These are phyloP conservation scores for Fomitopsis serialis DNA, from an alignment of 768 basidiomycete species.

Conservation along the genomic window DNA sequence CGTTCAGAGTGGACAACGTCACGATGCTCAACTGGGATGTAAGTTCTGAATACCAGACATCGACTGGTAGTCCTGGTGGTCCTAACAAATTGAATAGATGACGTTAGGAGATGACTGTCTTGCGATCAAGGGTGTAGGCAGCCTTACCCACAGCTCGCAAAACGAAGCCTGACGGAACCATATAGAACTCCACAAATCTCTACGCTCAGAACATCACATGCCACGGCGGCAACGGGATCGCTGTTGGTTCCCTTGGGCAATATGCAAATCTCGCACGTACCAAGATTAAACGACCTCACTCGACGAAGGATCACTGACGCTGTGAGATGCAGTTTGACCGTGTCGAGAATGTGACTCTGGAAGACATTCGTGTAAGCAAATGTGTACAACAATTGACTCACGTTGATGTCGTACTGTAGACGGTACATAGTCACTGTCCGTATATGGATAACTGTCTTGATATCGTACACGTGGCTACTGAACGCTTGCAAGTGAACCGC, in stretches of 20 bases:
- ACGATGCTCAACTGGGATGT: constrained; percentile 51
- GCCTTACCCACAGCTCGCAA: background rate
- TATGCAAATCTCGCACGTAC: constrained; percentile 22
- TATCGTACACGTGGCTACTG: too few species aligned
- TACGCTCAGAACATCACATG: constrained; percentile 44
- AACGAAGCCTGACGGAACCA: background rate
- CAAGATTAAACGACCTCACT: too few species aligned
- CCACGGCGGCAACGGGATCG: constrained; percentile 58
- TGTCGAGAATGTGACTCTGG: constrained; percentile 37
- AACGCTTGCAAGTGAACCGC: too few species aligned
- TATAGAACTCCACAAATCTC: constrained; percentile 51
- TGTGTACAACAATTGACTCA: too few species aligned
- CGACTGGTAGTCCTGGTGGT: background rate
- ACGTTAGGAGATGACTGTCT: constrained; percentile 60
- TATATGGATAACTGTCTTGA: too few species aligned
- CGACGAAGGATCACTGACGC: too few species aligned
- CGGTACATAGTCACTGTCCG: too few species aligned
- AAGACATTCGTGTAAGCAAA: constrained; percentile 40
- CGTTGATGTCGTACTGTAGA: too few species aligned
- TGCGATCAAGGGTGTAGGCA: constrained; percentile 43
- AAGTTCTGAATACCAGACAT: background rate
- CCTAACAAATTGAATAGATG: constrained; percentile 19
- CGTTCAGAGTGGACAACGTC: constrained; percentile 45
- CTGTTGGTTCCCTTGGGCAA: constrained; percentile 55
- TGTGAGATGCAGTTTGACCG: constrained; percentile 16